These are phyloP conservation scores for Ophiostoma ulmi DNA, from an alignment of 2,329 filamentous ascomycete genomes.

Conservation along the genomic window DNA sequence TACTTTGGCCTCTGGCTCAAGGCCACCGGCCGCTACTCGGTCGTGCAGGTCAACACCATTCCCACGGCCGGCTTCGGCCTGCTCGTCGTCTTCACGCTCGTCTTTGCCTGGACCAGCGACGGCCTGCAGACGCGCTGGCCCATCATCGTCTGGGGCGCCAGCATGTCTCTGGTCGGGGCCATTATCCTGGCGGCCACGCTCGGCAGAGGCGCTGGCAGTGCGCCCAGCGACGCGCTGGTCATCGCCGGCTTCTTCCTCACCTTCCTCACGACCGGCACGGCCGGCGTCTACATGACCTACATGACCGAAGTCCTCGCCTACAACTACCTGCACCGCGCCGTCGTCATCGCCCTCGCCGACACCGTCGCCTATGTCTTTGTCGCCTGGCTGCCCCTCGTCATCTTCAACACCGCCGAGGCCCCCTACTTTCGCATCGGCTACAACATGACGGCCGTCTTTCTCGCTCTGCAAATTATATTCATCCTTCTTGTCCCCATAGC, in stretches of 20 bases:
- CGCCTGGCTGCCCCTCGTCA: conserved; percentile 25
- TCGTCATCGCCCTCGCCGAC: conserved; percentile 25
- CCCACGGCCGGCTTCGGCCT: conserved; percentile 35
- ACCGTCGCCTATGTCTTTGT: conserved; percentile 24
- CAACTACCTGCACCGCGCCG: conserved; percentile 23
- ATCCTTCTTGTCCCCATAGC: neutral
- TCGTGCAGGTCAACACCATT: conserved; percentile 45
- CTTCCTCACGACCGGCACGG: conserved; percentile 22
- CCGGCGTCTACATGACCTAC: conserved; percentile 23
- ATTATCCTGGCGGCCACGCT: neutral
- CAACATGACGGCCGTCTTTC: conserved; percentile 11
- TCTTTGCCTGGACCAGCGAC: conserved; percentile 50
- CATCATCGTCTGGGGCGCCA: conserved; percentile 37
- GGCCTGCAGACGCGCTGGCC: conserved; percentile 46
- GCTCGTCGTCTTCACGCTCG: conserved; percentile 41
- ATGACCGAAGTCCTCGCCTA: conserved; percentile 25
- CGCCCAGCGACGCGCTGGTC: conserved; percentile 19
- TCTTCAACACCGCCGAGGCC: conserved; percentile 25
- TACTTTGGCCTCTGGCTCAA: conserved; percentile 28
- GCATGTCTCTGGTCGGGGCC: conserved; percentile 18
- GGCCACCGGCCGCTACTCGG: conserved; percentile 37
- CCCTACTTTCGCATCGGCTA: conserved; percentile 30
- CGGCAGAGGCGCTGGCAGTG: neutral
- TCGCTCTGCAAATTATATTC: neutral
- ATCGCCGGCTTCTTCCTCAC: conserved; percentile 24